A percentile compares a stretch with the other conserved stretches of the same genome.
These are phyloP conservation scores for Poa annua DNA, from an alignment of 176 grass and related monocot genomes.

Conservation along the genomic window DNA sequence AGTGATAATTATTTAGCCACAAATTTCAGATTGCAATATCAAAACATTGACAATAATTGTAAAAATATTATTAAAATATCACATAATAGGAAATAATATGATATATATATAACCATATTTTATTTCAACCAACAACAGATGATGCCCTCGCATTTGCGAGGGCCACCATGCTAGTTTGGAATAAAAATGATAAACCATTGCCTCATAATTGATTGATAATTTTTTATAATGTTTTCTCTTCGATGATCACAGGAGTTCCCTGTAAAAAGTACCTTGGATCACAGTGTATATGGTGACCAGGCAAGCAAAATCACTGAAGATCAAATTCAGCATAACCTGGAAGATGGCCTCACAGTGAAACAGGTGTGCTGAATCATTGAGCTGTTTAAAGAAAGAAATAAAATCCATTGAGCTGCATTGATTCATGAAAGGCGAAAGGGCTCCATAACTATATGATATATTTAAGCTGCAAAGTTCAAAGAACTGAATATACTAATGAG, in stretches of 20 bases:
- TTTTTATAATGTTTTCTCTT: neutral
- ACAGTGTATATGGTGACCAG: conserved; percentile 63
- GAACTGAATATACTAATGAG: neutral
- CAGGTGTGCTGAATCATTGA: conserved; percentile 52
- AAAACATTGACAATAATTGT: no score
- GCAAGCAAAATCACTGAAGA: conserved; percentile 76
- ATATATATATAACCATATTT: no score
- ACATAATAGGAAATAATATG: no score
- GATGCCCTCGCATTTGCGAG: no score
- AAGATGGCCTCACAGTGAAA: conserved; percentile 55
- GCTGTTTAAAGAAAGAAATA: neutral
- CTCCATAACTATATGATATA: conserved; percentile 2
- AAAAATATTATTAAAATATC: no score
- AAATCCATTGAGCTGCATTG: neutral
- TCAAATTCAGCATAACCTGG: conserved; percentile 69
- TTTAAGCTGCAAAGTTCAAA: neutral
- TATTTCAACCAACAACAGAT: no score
- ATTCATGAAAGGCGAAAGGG: neutral
- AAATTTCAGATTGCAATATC: no score
- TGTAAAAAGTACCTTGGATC: conserved; percentile 75
- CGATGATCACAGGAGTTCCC: conserved; percentile 69
- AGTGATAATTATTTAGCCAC: no score
- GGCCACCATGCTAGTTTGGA: no score
- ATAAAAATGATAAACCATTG: neutral
- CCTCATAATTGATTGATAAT: neutral